Evolutionary conservation across 768 basidiomycete species (phyloP), one percentile per base, ranked within the genome.

Genomic region (Pleurotus citrinopileatus): DNA sequence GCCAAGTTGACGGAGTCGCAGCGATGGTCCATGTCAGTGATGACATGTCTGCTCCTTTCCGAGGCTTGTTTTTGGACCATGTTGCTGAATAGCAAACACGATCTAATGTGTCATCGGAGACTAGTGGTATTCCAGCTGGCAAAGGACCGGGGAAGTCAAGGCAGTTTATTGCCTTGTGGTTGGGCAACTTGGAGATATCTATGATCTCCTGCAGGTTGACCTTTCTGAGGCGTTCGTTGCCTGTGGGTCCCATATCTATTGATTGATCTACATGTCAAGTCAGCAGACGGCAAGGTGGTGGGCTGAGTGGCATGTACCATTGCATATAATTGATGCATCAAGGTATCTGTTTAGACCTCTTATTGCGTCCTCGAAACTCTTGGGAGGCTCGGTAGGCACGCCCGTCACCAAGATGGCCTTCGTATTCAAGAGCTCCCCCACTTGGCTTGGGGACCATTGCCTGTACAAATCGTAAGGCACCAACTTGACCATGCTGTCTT

Each of bases 331-430:
- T 15, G 12, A 19, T 25, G 45, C 23, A 15, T 47, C 45, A 26
- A 47, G 15, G 25, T 15, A 12, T 28, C 23, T 47, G 22, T 47
- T 28, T 20, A 47, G 22, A 13, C 23, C 22, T 13, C 27, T 29
- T 20, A 47, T 9, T 12, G 25, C 27, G 1, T 6, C 27, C 10
- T 25, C 23, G n/a, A 47, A 47, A 28, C 15, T 28, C 15, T 20
- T n/a, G 1, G 6, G 45, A 12, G 13, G 26, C 25, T 43, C 42
- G 19, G 23, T 10, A 20, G 25, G 45, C 10, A 47, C 27, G 13
- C 20, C 45, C 15, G 45, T 47, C 25, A 47, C 45, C 45, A 47
- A 47, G 22, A 47, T 47, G 45, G 45, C 45, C 13, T 47, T 13
- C 27, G 43, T 44, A n/a, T n/a, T n/a, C n/a, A n/a, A n/a, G n/a